Conservation (phyloP, 2,329 filamentous ascomycete species). For the Apiospora kogelbergensis region DNA sequence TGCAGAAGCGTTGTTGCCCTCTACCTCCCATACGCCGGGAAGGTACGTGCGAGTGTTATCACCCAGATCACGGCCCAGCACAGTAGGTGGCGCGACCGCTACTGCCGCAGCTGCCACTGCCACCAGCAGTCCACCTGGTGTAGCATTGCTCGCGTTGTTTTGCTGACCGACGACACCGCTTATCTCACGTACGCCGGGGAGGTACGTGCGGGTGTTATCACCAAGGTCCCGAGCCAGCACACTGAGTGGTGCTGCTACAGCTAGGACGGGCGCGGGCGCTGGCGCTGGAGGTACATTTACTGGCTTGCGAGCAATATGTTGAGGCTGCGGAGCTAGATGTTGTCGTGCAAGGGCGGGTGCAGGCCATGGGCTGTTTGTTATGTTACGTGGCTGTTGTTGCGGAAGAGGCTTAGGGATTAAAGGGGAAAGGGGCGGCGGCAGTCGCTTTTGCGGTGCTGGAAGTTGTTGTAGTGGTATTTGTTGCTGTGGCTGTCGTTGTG, state of each 20-base stretch:
- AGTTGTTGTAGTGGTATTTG: too few relatives aligned
- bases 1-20: background rate
- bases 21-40: background rate
- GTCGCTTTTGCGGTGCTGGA: background rate
- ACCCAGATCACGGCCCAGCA: constrained; percentile 6
- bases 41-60: background rate
- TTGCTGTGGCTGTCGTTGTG: too few relatives aligned
- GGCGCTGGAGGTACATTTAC: background rate
- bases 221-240: constrained; percentile 10
- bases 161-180: too few relatives aligned
- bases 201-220: background rate
- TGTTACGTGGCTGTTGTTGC: background rate
- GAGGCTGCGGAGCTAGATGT: background rate
- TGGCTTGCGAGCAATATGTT: background rate
- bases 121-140: background rate
- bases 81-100: background rate
- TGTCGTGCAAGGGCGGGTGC: background rate
- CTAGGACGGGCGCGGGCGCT: background rate
- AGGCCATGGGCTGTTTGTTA: background rate
- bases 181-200: background rate
- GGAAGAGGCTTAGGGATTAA: background rate
- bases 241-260: background rate
- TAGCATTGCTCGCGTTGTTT: background rate
- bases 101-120: background rate
- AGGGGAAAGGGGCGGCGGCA: background rate